Base-by-base conservation (phyloP, 768 basidiomycete species). In the Boletus subparvulus region DNA sequence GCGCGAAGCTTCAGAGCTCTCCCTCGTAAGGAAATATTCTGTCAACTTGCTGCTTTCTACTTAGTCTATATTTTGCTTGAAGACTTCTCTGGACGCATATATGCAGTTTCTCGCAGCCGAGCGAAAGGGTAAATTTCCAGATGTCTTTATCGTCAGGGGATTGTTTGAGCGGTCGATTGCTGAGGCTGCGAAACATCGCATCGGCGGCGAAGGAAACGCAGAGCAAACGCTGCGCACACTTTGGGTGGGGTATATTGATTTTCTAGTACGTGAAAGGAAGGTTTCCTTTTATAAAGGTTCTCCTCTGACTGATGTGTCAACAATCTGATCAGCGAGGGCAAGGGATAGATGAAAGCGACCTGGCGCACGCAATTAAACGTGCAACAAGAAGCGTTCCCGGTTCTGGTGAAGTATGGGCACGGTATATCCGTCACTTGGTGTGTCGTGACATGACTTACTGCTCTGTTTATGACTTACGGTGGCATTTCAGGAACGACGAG, bases 401-500 rank as follows among this genome's bases (percentile, higher is more conserved):
- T 17, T 89, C 81, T 35, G 92, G 92, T 19, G 87, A 90, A 63
- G 74, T 91, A 16, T 90, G 88, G 87, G 85, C 89, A 6, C 78
- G 84, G 41, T 90, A 90, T 67, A 83, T 94, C 13, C 84, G 88
- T 39, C 81, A 82, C 60, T 64, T 89, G 72, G 92, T 89, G 52
- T 59, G 80, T 65, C 28, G n/a, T 10, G 43, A 19, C 16, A 36
- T 41, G 16, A 17, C 26, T 6, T 14, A 19, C 44, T 17, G 17
- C 16, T 39, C 33, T 5, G 1, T 39, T 52, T n/a, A 19, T 8
- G 26, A 5, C 54, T 50, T 6, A 66, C 19, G 2, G 5, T 39
- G 11, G 12, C 6, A n/a, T 30, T 21, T 6, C 43, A 71, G 70
- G 70, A 71, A 55, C 60, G 59, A 52, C 45, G 53, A 24, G n/a